These are phyloP conservation scores for Malus domestica DNA, from an alignment of 306 rosid species.

Conservation along the genomic window DNA sequence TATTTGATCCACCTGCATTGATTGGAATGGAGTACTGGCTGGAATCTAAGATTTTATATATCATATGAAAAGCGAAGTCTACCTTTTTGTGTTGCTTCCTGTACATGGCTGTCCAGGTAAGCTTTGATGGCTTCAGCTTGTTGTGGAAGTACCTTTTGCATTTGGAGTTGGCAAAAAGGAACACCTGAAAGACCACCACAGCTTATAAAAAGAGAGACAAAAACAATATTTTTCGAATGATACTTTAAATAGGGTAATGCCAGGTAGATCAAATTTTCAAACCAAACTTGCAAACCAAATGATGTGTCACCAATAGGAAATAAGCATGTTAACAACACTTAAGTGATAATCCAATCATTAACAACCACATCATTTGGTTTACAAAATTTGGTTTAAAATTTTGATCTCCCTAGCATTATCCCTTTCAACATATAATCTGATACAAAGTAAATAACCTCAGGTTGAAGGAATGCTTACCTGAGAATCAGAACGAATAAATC, in stretches of 20 bases:
- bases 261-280: no score
- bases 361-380: no score
- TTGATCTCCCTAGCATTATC: no score
- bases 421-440: background rate
- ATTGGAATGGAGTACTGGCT: background rate
- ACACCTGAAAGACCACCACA: conserved; percentile 37
- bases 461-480: conserved; percentile 37
- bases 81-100: conserved; percentile 91
- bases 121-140: conserved; percentile 77
- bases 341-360: no score
- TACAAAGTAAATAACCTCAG: background rate
- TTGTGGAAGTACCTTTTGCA: conserved; percentile 78
- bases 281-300: no score
- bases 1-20: background rate
- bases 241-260: no score
- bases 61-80: background rate
- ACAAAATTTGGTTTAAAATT: no score
- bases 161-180: conserved; percentile 70
- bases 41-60: background rate
- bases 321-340: no score
- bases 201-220: background rate
- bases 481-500: conserved; percentile 78
- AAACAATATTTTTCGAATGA: background rate
- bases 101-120: conserved; percentile 85
- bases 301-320: no score